Evolutionary conservation across 495 filamentous ascomycete species (phyloP), one percentile per base, ranked within the genome.

Genomic region (Penicillium manginii): DNA sequence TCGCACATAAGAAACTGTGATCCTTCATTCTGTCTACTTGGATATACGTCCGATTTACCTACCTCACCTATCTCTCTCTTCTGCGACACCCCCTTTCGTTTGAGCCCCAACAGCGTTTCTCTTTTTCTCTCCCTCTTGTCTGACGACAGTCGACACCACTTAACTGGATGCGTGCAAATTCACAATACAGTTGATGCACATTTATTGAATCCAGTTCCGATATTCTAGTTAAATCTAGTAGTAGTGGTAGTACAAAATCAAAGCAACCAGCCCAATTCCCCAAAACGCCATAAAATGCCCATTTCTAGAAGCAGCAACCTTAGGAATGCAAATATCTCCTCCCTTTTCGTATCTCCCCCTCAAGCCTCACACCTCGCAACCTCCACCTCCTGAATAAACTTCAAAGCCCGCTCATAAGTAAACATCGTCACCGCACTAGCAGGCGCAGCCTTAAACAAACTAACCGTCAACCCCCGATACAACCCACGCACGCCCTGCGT

Each of bases 361-460:
- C 26, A 29, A 29, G 26, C 26, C 26, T 29, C 26, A 8, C 26
- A 29, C 31, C 40, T 58, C 23, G 67, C 67, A 15, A 77, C 18
- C 15, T 83, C 75, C 54, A 76, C 67, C 40, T 81, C 74, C 33
- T 81, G 80, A 42, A 91, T 73, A 6, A 86, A 63, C 56, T 71
- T 80, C 71, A 96, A 71, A 6, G 81, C 83, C 62, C 84, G 74
- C 75, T 97, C 94, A 74, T 97, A 98, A 1, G 93, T 97, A 94
- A 96, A 99, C 90, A 99, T 94, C 0, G 94, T 99, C 18, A 97
- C 86, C 2, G 94, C 96, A 73, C 91, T 96, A 19, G 96, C 87
- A 47, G 94, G 94, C 29, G 93, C 96, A 15, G 94, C 92, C 79
- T 99, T 99, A 57, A 97, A 60, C 73, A 99, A 70, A 64, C 91